A percentile compares a stretch with the other conserved stretches of the same genome.
Evolutionary conservation across 805 yeast genomes (phyloP).

Genomic region (Candida incommunis): DNA sequence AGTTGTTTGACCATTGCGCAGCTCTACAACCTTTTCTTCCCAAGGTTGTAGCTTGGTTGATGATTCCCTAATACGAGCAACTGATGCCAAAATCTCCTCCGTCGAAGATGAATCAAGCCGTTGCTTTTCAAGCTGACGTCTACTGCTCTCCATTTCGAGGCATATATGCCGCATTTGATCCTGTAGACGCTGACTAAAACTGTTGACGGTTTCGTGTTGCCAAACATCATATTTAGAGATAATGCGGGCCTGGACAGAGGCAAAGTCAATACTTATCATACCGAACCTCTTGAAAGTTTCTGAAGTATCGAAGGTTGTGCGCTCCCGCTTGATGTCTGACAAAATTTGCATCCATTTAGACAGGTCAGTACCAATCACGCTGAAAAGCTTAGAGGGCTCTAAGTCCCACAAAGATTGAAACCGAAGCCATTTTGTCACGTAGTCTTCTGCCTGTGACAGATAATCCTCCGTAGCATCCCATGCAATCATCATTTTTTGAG

Average conservation of each 20-base stretch:
- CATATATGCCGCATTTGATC: slow-evolving; percentile 20
- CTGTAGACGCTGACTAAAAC: slow-evolving; percentile 28
- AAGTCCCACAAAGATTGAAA: slow-evolving; percentile 51
- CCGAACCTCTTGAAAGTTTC: slow-evolving; percentile 30
- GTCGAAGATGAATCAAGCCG: slow-evolving; percentile 26
- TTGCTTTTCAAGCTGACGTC: slow-evolving; percentile 25
- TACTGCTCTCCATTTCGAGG: slow-evolving; percentile 20
- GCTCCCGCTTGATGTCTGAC: slow-evolving; percentile 28
- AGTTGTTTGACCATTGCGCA: slow-evolving; percentile 26
- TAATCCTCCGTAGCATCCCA: slow-evolving; percentile 22
- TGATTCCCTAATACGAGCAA: slow-evolving; percentile 26
- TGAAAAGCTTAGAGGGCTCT: slow-evolving; percentile 27
- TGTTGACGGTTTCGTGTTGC: slow-evolving; percentile 32
- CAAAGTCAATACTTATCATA: slow-evolving; percentile 29
- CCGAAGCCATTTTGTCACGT: slow-evolving; percentile 37
- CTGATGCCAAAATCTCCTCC: slow-evolving; percentile 23
- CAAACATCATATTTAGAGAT: slow-evolving; percentile 43
- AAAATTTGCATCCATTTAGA: slow-evolving; percentile 35
- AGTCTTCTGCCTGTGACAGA: slow-evolving; percentile 20
- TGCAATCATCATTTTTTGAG: slow-evolving; percentile 10
- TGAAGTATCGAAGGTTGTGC: slow-evolving; percentile 37
- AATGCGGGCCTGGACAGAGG: slow-evolving; percentile 39
- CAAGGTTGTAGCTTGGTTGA: slow-evolving; percentile 14
- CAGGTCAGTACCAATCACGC: slow-evolving; percentile 23
- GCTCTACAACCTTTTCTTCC: slow-evolving; percentile 11